Conservation (phyloP, 176 grass and related monocot species). For the Otatea glauca region DNA sequence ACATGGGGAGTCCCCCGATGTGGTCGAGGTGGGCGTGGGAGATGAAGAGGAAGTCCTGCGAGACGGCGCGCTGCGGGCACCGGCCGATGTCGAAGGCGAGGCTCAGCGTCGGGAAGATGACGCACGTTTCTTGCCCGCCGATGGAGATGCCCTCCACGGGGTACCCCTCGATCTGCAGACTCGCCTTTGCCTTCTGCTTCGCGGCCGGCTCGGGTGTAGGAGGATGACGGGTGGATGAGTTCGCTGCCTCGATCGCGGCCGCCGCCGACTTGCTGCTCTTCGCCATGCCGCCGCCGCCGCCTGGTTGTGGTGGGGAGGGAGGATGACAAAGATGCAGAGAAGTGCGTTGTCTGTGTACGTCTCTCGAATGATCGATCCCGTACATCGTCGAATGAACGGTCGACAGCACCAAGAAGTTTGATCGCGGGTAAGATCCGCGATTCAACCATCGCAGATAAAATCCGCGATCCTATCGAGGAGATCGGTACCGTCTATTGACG, state of each 20-base stretch:
- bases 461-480: too few relatives aligned
- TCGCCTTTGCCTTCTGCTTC: constrained; percentile 22
- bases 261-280: constrained; percentile 33
- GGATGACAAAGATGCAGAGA: background rate
- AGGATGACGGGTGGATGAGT: background rate
- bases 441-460: too few relatives aligned
- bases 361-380: too few relatives aligned
- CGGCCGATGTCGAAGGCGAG: constrained; percentile 93
- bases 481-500: too few relatives aligned
- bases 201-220: background rate
- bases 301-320: background rate
- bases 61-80: constrained; percentile 83
- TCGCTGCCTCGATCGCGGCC: background rate
- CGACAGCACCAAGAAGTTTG: background rate
- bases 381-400: background rate
- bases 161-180: constrained; percentile 66
- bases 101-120: constrained; percentile 92
- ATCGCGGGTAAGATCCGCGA: too few relatives aligned
- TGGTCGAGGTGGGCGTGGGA: constrained; percentile 97
- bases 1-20: constrained; percentile 92
- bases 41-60: constrained; percentile 95
- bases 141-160: constrained; percentile 82
- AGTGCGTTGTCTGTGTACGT: too few relatives aligned
- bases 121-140: constrained; percentile 84
- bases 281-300: constrained; percentile 37